Base-by-base conservation (phyloP, 2,329 filamentous ascomycete species). In the Fusarium equiseti region DNA sequence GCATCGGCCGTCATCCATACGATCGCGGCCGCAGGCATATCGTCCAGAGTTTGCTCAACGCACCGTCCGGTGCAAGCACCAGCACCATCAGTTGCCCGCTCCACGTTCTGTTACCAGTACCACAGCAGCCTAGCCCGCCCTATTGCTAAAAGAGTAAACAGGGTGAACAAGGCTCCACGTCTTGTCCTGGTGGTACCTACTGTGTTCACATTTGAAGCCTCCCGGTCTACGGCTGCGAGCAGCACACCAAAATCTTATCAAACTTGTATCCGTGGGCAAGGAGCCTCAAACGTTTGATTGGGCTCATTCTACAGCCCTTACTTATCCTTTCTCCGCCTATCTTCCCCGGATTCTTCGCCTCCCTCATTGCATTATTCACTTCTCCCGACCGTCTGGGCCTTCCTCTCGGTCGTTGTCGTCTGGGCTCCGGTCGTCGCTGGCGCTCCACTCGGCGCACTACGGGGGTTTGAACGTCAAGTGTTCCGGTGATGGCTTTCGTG, bases 401-500 rank as follows among this genome's bases (percentile, higher is more conserved):
- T 66, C 72, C 63, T 73, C 55, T 64, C 62, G 56, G 68, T 60
- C 59, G 68, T 62, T 53, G 48, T 65, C 63, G 59, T 67, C 68
- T 71, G 68, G 64, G 68, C 65, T 70, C 63, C 56, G 66, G 65
- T 63, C 68, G 53, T 70, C 70, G 48, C 74, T 73, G 69, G 70
- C 64, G 65, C 72, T 75, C 72, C 75, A 74, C 73, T 74, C 73
- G 67, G 59, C 71, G 68, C 72, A 73, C 66, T 73, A 72, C 74
- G 64, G 73, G 72, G 69, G 72, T 75, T 66, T 69, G 65, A 68
- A 72, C 73, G 65, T 66, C 44, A 50, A 71, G 72, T 75, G 70
- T 73, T 73, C 76, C 71, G 72, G 74, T 74, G 73, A 77, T 78
- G 77, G 75, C 73, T 74, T 74, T 75, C 72, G 78, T 80, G 78